These are phyloP conservation scores for Cyberlindnera suaveolens DNA, from an alignment of 805 yeast genomes.

Conservation along the genomic window DNA sequence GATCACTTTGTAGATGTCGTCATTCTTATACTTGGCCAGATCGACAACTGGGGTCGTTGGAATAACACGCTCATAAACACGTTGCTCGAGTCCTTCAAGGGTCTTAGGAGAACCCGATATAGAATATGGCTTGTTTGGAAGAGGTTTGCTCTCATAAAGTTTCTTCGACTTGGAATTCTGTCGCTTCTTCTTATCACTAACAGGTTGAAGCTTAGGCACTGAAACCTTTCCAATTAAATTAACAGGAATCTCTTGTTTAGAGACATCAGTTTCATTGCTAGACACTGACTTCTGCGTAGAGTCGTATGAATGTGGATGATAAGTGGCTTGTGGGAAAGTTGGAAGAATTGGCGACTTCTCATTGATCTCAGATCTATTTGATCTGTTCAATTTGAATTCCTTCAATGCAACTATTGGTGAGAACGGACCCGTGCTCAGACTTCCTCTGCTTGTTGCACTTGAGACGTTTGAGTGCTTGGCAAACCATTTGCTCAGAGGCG, in stretches of 20 bases:
- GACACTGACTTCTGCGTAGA: conserved; percentile 3
- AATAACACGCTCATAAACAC: conserved; percentile 11
- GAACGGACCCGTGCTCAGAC: conserved; percentile 18
- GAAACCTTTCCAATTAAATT: conserved; percentile 2
- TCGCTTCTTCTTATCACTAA: conserved; percentile 1
- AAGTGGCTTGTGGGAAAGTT: conserved; percentile 15
- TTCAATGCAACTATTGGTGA: conserved; percentile 21
- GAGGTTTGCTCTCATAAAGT: conserved; percentile 11
- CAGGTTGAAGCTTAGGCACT: conserved; percentile 15
- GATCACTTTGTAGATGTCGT: conserved; percentile 17
- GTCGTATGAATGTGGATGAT: conserved; percentile 6
- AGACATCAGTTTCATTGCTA: conserved; percentile 2
- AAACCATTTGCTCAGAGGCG: conserved; percentile 25
- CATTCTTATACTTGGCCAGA: conserved; percentile 5
- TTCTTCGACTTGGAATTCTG: neutral
- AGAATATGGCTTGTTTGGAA: conserved; percentile 15
- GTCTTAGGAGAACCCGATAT: neutral
- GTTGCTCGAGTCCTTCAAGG: conserved; percentile 17
- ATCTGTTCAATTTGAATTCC: conserved; percentile 19
- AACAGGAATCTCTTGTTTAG: conserved; percentile 10
- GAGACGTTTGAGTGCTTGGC: conserved; percentile 14
- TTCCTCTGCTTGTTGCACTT: conserved; percentile 8
- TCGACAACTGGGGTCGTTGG: conserved; percentile 18
- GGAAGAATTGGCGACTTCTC: conserved; percentile 20
- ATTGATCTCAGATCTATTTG: conserved; percentile 7